These are phyloP conservation scores for Entomortierella parvispora DNA, from an alignment of 192 early-diverging fungal species.

Conservation along the genomic window DNA sequence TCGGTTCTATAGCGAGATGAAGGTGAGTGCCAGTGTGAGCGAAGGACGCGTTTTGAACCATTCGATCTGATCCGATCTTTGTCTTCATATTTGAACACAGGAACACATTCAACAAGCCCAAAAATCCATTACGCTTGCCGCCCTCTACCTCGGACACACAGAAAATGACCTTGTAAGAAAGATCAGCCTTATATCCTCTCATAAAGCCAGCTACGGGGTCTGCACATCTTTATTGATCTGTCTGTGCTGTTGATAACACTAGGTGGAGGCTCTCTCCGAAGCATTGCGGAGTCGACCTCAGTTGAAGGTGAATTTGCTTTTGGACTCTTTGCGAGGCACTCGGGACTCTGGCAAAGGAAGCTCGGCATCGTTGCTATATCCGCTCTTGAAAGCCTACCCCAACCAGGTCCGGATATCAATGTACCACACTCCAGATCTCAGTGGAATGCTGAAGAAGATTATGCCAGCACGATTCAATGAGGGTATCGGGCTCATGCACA, in stretches of 20 bases:
- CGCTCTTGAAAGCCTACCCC: constrained; percentile 72
- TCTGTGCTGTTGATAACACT: background rate
- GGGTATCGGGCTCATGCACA: constrained; percentile 92
- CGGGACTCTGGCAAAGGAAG: constrained; percentile 62
- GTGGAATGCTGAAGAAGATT: constrained; percentile 69
- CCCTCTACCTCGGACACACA: constrained; percentile 88
- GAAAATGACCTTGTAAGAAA: constrained; percentile 79
- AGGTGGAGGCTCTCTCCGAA: constrained; percentile 68
- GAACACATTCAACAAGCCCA: constrained; percentile 75
- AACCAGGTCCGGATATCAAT: constrained; percentile 74
- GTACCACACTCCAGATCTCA: constrained; percentile 91
- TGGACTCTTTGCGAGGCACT: constrained; percentile 92
- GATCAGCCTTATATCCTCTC: background rate
- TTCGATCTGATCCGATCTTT: constrained; percentile 35
- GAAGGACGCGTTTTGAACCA: background rate
- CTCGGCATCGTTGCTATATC: constrained; percentile 74
- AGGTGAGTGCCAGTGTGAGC: constrained; percentile 38
- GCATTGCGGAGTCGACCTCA: constrained; percentile 62
- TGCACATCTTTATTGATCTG: background rate
- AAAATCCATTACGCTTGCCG: constrained; percentile 81
- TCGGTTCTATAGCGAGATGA: constrained; percentile 61
- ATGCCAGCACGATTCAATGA: constrained; percentile 93
- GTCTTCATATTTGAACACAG: constrained; percentile 41
- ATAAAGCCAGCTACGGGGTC: background rate
- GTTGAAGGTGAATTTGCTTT: constrained; percentile 78